Evolutionary conservation across 202 grass and related monocot genomes (phyloP), one percentile per base, ranked within the genome.

Genomic region (Setaria viridis): DNA sequence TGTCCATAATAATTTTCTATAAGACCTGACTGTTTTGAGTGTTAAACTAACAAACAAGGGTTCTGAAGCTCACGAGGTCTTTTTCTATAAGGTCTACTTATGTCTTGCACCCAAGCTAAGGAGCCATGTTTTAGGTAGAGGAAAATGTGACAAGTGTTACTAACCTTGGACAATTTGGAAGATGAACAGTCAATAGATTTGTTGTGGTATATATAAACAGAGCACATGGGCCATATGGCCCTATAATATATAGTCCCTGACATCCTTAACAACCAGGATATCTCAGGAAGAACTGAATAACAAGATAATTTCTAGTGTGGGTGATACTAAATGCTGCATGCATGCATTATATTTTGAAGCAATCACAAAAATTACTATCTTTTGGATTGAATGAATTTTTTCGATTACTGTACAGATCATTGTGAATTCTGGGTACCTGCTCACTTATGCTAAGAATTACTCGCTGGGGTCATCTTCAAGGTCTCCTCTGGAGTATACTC

Each of bases 391-490:
- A 5, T 32, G 56, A 73, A 48, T 48, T 8, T 71, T 76, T 85
- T 72, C n/a, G 81, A 37, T 19, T n/a, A 41, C 7, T 15, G 8
- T 21, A 76, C 79, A 98, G 93, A 77, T 79, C 81, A 79, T 94
- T 81, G 77, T 51, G 53, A 89, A 89, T 54, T 79, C 70, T 13
- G 82, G 76, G 58, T 57, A 81, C 37, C 64, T 90, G 33, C 88
- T 98, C 35, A 74, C 86, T 32, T 90, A 95, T 91, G 79, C 90
- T 67, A 80, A 95, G 51, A 72, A 94, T 74, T 98, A 91, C 77
- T 90, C 91, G 6, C 34, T 95, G 41, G 67, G 86, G 30, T 93
- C 88, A 60, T 95, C 95, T 12, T 98, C 95, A 77, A 92, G 91
- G 70, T 93, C 91, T 15, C 95, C 95, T 55, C 76, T 89, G 15